A percentile compares a stretch with the other conserved stretches of the same genome.
phyloP scores from a whole-genome alignment of 805 yeast genomes.

The Ogataea polymorpha region DNA sequence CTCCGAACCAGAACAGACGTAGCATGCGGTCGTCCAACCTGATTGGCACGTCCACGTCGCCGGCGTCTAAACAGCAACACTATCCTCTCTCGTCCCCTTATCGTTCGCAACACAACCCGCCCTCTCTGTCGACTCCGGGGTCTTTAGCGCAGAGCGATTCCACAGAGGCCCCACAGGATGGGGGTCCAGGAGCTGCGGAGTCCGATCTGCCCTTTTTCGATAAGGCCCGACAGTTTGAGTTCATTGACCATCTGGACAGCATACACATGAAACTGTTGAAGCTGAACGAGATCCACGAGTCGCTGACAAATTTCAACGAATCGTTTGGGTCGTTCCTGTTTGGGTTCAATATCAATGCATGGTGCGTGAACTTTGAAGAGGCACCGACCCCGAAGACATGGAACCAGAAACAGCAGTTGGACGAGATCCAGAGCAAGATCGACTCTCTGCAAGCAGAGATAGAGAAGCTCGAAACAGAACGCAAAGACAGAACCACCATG shows the following conservation, averaged over 20 bases:
- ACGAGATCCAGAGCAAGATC: conserved; percentile 19
- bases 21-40: conserved; percentile 17
- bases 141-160: conserved; percentile 10
- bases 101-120: conserved; percentile 15
- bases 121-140: conserved; percentile 14
- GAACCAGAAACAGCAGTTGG: conserved; percentile 19
- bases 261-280: conserved; percentile 57
- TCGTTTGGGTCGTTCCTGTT: conserved; percentile 68
- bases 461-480: conserved; percentile 10
- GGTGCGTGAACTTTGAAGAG: conserved; percentile 72
- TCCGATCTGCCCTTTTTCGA: conserved; percentile 25
- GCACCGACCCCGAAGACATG: conserved; percentile 25
- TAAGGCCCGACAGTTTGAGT: conserved; percentile 15
- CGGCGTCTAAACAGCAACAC: conserved; percentile 16
- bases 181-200: conserved; percentile 4
- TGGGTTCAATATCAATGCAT: conserved; percentile 80
- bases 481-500: conserved; percentile 17
- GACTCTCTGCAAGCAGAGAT: conserved; percentile 15
- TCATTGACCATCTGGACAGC: conserved; percentile 18
- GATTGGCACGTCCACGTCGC: conserved; percentile 16
- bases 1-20: conserved; percentile 17
- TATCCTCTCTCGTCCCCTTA: conserved; percentile 24
- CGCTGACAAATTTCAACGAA: conserved; percentile 67
- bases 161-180: conserved; percentile 2
- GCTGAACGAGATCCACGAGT: conserved; percentile 58